phyloP scores from a whole-genome alignment of 257 asterid genomes.

The Lithospermum erythrorhizon region DNA sequence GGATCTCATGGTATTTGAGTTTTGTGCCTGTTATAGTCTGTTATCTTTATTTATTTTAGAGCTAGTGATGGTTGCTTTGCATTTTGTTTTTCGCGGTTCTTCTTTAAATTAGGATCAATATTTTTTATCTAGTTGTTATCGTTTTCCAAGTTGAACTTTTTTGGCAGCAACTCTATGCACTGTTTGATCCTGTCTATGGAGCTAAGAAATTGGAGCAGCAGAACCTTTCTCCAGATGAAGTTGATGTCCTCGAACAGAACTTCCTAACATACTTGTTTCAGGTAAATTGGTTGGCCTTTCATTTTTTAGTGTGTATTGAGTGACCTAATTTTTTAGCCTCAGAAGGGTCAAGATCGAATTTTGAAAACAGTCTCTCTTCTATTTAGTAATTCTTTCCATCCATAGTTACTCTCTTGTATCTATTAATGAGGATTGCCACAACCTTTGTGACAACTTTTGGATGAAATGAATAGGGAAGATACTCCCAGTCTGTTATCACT shows the following conservation, averaged over 20 bases:
- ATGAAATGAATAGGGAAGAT: background rate
- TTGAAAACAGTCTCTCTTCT: too few species aligned
- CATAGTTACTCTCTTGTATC: background rate
- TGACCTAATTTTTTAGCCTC: background rate
- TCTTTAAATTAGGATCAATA: too few species aligned
- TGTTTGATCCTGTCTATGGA: conserved; percentile 90
- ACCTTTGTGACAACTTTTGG: background rate
- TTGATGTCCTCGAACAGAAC: conserved; percentile 80
- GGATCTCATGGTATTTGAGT: conserved; percentile 75
- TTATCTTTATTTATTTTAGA: background rate
- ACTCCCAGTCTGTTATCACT: background rate
- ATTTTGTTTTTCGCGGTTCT: background rate
- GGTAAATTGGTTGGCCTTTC: conserved; percentile 24
- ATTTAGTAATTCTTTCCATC: background rate
- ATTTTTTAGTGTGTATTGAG: background rate
- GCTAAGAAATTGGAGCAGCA: conserved; percentile 83
- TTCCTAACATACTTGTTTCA: conserved; percentile 75
- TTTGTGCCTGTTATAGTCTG: background rate
- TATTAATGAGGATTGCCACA: background rate
- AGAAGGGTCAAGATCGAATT: background rate
- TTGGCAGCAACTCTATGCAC: conserved; percentile 94
- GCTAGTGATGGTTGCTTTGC: background rate
- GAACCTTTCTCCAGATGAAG: conserved; percentile 60
- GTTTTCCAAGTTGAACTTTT: background rate
- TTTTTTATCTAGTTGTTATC: background rate